A percentile compares a stretch with the other conserved stretches of the same genome.
Conservation (phyloP, 352 stramenopile species). For the Plasmopara halstedii region DNA sequence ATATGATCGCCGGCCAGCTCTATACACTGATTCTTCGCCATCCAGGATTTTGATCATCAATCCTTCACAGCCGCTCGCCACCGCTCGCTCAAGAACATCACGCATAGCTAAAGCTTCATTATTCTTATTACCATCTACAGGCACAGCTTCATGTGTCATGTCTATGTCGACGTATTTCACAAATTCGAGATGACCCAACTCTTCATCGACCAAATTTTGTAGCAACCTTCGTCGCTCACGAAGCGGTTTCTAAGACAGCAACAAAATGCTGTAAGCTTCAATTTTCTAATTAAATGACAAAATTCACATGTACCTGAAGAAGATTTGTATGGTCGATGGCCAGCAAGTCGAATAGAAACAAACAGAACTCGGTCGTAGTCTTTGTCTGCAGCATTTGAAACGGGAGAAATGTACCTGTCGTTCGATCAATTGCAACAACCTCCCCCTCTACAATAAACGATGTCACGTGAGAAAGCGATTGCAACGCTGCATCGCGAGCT, state of each 20-base stretch:
- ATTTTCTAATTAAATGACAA: neutral
- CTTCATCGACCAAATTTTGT: conserved; percentile 23
- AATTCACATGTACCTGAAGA: conserved; percentile 22
- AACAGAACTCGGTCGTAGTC: conserved; percentile 56
- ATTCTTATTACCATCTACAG: neutral
- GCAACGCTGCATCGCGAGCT: conserved; percentile 1
- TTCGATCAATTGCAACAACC: conserved; percentile 59
- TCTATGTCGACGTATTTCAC: conserved; percentile 49
- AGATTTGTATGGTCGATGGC: conserved; percentile 40
- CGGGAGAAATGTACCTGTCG: conserved; percentile 38
- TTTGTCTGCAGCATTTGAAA: conserved; percentile 81
- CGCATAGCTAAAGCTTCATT: conserved; percentile 15
- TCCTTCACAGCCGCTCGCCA: conserved; percentile 62
- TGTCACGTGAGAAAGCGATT: conserved; percentile 5
- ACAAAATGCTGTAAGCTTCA: conserved; percentile 3
- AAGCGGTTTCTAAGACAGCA: conserved; percentile 25
- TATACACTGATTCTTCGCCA: conserved; percentile 42
- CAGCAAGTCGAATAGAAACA: conserved; percentile 76
- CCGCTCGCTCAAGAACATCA: conserved; percentile 36
- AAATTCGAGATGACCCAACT: conserved; percentile 47
- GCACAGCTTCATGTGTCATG: conserved; percentile 3
- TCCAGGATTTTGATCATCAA: conserved; percentile 74
- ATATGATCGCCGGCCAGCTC: conserved; percentile 59
- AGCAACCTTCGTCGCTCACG: conserved; percentile 37
- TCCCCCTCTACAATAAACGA: conserved; percentile 70